Base-by-base conservation (phyloP, 1,284 basidiomycete genomes). In the Porodaedalea pini region DNA sequence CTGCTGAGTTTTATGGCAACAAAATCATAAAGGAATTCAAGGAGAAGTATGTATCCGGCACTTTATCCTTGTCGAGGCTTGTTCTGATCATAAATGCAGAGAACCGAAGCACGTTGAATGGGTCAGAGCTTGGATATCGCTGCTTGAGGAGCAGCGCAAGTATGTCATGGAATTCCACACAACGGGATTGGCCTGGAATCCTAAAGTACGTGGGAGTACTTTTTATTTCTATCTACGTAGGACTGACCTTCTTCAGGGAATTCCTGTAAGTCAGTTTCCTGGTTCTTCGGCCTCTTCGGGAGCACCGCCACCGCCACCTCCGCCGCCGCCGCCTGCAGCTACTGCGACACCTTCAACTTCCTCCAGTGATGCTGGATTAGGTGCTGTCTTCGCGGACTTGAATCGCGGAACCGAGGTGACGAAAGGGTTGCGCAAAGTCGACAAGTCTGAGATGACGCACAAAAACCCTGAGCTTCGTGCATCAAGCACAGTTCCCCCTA, bases 371-470 rank as follows among this genome's bases (percentile, higher is more conserved):
- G 79, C 80, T 13, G 91, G 92, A 19, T 82, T 88, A 57, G 84
- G 84, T 11, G 92, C 93, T 4, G 90, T 99, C n/a, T 96, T 99
- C 61, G 90, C 92, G 0, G 84, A 94, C 61, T 76, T 99, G 54
- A 98, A 98, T 70, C 83, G 89, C 58, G 96, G 97, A 11, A 90
- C 86, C 59, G 86, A 88, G 13, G 87, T 99, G 56, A 98, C 96
- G 6, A 92, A 90, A 66, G 86, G 90, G 5, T 72, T 99, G 64
- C 86, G 90, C 65, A 98, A 97, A 71, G 97, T 99, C 17, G 93
- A 97, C 70, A 85, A 88, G 73, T 95, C 90, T 64, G 87, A 98
- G 71, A 96, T 96, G 94, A 98, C 94, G 5, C 97, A 99, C 78
- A 98, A 99, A 81, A 99, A 99, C 68, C 96, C 97, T 0, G 80